A percentile compares a stretch with the other conserved stretches of the same genome.
These are phyloP conservation scores for Oxytropis ochrocephala DNA, from an alignment of 306 rosid genomes.

Conservation along the genomic window DNA sequence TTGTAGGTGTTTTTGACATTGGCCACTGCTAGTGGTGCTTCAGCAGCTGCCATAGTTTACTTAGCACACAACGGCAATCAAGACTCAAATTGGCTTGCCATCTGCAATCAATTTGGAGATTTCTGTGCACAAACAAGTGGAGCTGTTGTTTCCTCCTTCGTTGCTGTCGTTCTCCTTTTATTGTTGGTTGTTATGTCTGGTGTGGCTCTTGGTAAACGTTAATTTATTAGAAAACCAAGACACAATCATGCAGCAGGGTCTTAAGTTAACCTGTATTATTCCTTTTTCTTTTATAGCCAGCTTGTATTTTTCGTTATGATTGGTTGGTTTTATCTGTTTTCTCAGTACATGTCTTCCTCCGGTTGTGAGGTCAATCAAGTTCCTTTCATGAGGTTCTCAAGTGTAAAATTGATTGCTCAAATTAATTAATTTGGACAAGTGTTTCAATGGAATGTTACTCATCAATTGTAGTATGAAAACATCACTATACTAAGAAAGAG, in stretches of 20 bases:
- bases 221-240: not conserved
- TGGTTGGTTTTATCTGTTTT: not conserved
- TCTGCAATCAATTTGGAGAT: conserved; percentile 69
- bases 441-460: not conserved
- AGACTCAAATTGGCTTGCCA: conserved; percentile 82
- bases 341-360: not conserved
- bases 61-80: conserved; percentile 79
- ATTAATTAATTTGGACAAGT: not conserved
- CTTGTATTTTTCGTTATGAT: not conserved
- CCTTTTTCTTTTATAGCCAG: not conserved
- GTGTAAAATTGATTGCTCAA: not conserved
- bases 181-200: conserved; percentile 59
- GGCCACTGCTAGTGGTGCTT: conserved; percentile 57
- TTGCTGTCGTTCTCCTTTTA: conserved; percentile 42
- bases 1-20: conserved; percentile 56
- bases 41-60: conserved; percentile 76
- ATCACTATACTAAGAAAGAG: too few species aligned
- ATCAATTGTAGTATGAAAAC: too few species aligned
- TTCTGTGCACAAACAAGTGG: conserved; percentile 63
- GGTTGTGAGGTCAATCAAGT: not conserved
- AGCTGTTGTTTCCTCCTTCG: conserved; percentile 63
- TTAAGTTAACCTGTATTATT: not conserved
- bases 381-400: not conserved
- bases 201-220: conserved; percentile 38
- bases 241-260: conserved; percentile 14